Evolutionary conservation across 139 green algal genomes (phyloP).

Genomic region (Tetradesmus obliquus): DNA sequence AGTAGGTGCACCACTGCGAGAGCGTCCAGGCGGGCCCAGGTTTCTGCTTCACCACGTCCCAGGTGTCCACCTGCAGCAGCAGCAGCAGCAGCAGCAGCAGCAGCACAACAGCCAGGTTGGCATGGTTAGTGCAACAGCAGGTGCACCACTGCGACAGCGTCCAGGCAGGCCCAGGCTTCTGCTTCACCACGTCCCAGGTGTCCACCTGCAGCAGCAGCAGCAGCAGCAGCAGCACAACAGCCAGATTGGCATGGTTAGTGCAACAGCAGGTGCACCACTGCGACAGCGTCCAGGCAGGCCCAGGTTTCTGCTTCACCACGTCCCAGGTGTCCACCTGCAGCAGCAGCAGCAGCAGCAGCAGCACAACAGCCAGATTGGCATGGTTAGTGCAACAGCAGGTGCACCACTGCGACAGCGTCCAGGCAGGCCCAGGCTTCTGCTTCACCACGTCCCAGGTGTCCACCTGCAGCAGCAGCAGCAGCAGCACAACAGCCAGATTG

Average conservation of each 20-base stretch:
- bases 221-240: no score
- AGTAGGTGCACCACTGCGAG: constrained; percentile 43
- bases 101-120: no score
- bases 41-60: constrained; percentile 39
- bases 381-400: no score
- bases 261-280: neutral
- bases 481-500: neutral
- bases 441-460: neutral
- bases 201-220: constrained; percentile 1
- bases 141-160: constrained; percentile 38
- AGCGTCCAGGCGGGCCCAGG: constrained; percentile 33
- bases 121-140: no score
- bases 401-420: constrained; percentile 20
- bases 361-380: neutral
- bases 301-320: neutral
- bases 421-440: neutral
- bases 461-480: no score
- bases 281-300: constrained; percentile 1
- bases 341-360: neutral
- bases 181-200: constrained; percentile 39
- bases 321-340: constrained; percentile 17
- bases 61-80: constrained; percentile 34
- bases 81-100: neutral
- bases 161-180: constrained; percentile 24
- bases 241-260: neutral